Percentiles rank a stretch among this genome's conserved stretches.
phyloP scores from a whole-genome alignment of 345 rosid genomes.

The Microcos paniculata region DNA sequence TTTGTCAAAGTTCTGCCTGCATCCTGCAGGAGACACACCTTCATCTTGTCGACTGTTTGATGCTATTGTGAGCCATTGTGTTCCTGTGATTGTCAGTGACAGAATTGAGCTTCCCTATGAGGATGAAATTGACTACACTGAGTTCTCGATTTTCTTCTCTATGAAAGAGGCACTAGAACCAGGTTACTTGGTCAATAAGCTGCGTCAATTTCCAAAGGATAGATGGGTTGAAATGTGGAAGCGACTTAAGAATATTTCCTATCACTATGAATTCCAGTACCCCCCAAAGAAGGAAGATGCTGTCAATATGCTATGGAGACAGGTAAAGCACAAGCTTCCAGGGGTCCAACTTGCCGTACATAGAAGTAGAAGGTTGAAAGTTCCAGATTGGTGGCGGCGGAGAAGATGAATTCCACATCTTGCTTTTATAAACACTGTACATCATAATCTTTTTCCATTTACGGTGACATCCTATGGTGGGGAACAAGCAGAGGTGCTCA shows the following conservation, averaged over 20 bases:
- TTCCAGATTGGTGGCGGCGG: conserved; percentile 84
- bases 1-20: conserved; percentile 78
- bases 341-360: conserved; percentile 60
- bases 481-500: conserved; percentile 16
- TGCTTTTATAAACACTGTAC: conserved; percentile 30
- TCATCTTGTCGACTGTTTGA: conserved; percentile 88
- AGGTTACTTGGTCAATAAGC: conserved; percentile 59
- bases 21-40: conserved; percentile 95
- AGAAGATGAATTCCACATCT: conserved; percentile 29
- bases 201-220: conserved; percentile 65
- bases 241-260: conserved; percentile 64
- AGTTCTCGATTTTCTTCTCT: conserved; percentile 79
- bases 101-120: conserved; percentile 82
- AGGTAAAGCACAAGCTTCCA: conserved; percentile 75
- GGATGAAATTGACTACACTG: conserved; percentile 73
- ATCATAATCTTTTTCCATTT: conserved; percentile 29
- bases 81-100: conserved; percentile 83
- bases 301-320: conserved; percentile 82
- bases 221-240: conserved; percentile 80
- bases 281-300: conserved; percentile 85
- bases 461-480: neutral
- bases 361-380: conserved; percentile 74
- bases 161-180: conserved; percentile 67
- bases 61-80: conserved; percentile 86
- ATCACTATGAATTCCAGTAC: conserved; percentile 73